These are phyloP conservation scores for Blastomyces parvus DNA, from an alignment of 2,329 filamentous ascomycete genomes.

Conservation along the genomic window DNA sequence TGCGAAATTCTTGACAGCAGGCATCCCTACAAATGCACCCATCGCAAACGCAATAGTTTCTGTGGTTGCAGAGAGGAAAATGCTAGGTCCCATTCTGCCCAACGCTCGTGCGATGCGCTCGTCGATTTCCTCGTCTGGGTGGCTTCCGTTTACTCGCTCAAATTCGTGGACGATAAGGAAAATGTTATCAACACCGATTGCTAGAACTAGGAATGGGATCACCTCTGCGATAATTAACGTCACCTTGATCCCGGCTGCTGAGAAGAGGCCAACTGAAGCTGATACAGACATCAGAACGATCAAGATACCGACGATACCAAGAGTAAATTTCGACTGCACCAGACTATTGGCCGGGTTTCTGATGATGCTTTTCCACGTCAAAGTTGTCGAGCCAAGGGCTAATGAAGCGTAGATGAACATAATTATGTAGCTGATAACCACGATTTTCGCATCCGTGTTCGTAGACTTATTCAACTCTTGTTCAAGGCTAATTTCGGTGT, in stretches of 20 bases:
- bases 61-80: slow-evolving; percentile 86
- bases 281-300: slow-evolving; percentile 98
- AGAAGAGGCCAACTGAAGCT: slow-evolving; percentile 89
- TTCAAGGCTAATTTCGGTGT: slow-evolving; percentile 87
- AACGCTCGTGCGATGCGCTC: slow-evolving; percentile 76
- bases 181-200: slow-evolving; percentile 97
- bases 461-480: slow-evolving; percentile 96
- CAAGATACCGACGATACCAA: slow-evolving; percentile 86
- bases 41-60: slow-evolving; percentile 91
- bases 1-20: slow-evolving; percentile 93
- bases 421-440: slow-evolving; percentile 91
- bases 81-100: slow-evolving; percentile 95
- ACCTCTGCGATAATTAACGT: slow-evolving; percentile 98
- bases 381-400: slow-evolving; percentile 77
- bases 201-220: slow-evolving; percentile 92
- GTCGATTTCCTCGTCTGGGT: slow-evolving; percentile 80
- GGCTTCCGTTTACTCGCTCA: slow-evolving; percentile 83
- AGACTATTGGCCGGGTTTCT: slow-evolving; percentile 74
- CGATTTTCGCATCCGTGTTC: slow-evolving; percentile 95
- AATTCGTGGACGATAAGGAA: slow-evolving; percentile 98
- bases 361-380: slow-evolving; percentile 66
- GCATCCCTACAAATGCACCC: slow-evolving; percentile 93
- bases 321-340: slow-evolving; percentile 91
- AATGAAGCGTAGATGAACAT: slow-evolving; percentile 98
- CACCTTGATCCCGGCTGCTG: slow-evolving; percentile 81